Evolutionary conservation across 2,329 filamentous ascomycete genomes (phyloP).

Genomic region (Paraphaeosphaeria minitans): DNA sequence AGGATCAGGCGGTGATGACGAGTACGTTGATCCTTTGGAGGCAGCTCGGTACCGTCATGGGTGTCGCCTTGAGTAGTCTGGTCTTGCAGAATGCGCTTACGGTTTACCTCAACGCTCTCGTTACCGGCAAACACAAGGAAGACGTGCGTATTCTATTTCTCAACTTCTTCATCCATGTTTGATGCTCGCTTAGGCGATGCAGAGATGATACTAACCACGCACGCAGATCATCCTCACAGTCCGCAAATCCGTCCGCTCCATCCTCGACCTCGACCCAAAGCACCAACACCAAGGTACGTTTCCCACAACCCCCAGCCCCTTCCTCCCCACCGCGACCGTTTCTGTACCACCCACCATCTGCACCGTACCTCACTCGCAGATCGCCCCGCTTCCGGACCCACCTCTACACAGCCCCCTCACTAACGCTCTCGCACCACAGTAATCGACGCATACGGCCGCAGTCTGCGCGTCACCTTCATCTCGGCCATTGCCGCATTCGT

Average conservation of each 20-base stretch:
- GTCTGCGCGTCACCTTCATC: slow-evolving; percentile 51
- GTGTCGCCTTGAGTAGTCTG: slow-evolving; percentile 72
- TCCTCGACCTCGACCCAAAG: slow-evolving; percentile 51
- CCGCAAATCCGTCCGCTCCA: slow-evolving; percentile 57
- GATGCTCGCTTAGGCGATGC: background rate
- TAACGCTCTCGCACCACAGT: slow-evolving; percentile 32
- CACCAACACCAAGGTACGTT: slow-evolving; percentile 55
- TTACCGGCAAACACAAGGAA: slow-evolving; percentile 64
- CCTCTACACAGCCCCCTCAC: slow-evolving; percentile 24
- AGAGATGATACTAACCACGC: slow-evolving; percentile 10
- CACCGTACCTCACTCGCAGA: background rate
- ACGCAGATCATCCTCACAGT: slow-evolving; percentile 53
- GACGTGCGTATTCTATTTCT: slow-evolving; percentile 40
- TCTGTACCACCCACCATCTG: background rate
- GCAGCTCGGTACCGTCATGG: slow-evolving; percentile 72
- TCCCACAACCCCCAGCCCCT: background rate
- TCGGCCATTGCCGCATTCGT: slow-evolving; percentile 54
- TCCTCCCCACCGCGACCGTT: background rate
- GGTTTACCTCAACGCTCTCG: slow-evolving; percentile 62
- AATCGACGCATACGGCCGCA: slow-evolving; percentile 46
- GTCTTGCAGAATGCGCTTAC: slow-evolving; percentile 74
- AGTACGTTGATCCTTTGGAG: slow-evolving; percentile 74
- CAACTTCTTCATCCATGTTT: background rate
- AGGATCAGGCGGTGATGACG: slow-evolving; percentile 59
- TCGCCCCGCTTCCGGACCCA: background rate